Conservation (phyloP, 768 basidiomycete species). For the Termitomyces sp. region DNA sequence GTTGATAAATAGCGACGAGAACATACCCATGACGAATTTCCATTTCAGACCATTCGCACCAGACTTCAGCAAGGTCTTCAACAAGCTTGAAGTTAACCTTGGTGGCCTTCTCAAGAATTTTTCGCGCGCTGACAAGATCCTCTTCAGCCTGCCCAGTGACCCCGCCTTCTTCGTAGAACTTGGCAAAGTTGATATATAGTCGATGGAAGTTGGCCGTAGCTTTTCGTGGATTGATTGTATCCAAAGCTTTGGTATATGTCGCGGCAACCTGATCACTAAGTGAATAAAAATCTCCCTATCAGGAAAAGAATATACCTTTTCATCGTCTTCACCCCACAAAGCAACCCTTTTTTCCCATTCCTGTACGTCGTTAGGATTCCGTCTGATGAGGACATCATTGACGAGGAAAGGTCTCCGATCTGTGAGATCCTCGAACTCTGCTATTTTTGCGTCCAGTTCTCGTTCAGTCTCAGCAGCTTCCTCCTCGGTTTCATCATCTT, state of each 20-base stretch:
- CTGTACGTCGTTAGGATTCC: slow-evolving; percentile 97
- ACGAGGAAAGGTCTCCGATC: slow-evolving; percentile 94
- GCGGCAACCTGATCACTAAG: slow-evolving; percentile 68
- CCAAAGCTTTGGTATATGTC: slow-evolving; percentile 87
- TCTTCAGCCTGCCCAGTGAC: slow-evolving; percentile 71
- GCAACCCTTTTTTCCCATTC: slow-evolving; percentile 99
- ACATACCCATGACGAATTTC: slow-evolving; percentile 93
- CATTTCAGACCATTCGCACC: slow-evolving; percentile 99
- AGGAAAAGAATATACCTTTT: slow-evolving; percentile 56
- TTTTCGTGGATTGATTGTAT: slow-evolving; percentile 83
- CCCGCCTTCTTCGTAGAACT: slow-evolving; percentile 97
- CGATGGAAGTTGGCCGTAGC: slow-evolving; percentile 89
- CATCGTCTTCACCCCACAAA: slow-evolving; percentile 89
- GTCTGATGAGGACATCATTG: slow-evolving; percentile 88
- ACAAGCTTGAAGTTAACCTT: slow-evolving; percentile 93
- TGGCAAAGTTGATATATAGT: slow-evolving; percentile 92
- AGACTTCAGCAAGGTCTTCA: slow-evolving; percentile 95
- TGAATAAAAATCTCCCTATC: not conserved
- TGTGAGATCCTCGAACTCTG: slow-evolving; percentile 90
- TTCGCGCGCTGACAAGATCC: slow-evolving; percentile 83
- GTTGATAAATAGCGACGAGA: not conserved
- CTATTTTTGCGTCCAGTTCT: slow-evolving; percentile 87
- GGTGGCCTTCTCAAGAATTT: slow-evolving; percentile 90
- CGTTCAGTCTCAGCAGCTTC: slow-evolving; percentile 74
- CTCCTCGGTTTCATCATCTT: slow-evolving; percentile 62